Conservation (phyloP, 805 yeast genomes). For the Metschnikowia henanensis region DNA sequence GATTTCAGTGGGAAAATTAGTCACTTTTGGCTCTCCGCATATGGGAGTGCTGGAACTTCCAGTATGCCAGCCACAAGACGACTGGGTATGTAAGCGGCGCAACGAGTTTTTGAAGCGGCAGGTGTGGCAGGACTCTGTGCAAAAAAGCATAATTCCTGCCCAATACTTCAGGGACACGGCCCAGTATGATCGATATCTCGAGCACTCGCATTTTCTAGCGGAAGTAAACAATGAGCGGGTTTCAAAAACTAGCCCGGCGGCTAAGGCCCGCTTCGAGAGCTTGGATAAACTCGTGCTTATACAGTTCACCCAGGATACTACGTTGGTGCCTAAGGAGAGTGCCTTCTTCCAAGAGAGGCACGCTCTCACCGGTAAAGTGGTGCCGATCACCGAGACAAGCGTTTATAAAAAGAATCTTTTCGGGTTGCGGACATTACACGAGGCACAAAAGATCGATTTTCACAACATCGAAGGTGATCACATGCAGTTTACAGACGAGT, state of each 20-base stretch:
- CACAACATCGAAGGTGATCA: constrained; percentile 56
- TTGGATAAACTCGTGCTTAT: constrained; percentile 59
- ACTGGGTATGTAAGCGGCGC: constrained; percentile 59
- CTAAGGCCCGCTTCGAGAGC: constrained; percentile 41
- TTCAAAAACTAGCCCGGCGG: constrained; percentile 33
- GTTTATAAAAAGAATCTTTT: constrained; percentile 55
- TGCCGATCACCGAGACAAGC: constrained; percentile 49
- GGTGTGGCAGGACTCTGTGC: constrained; percentile 59
- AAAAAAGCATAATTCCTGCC: constrained; percentile 62
- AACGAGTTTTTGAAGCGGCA: constrained; percentile 57
- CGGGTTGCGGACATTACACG: constrained; percentile 54
- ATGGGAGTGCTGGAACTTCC: constrained; percentile 74
- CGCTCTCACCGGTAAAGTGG: constrained; percentile 35
- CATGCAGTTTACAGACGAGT: constrained; percentile 60
- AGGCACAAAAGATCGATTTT: constrained; percentile 46
- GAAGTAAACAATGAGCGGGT: constrained; percentile 62
- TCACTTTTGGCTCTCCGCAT: constrained; percentile 84
- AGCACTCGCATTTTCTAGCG: constrained; percentile 59
- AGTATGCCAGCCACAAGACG: constrained; percentile 45
- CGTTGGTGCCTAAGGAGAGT: constrained; percentile 69
- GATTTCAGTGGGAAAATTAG: constrained; percentile 44
- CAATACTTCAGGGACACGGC: constrained; percentile 71
- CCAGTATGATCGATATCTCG: constrained; percentile 53
- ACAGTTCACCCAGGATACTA: constrained; percentile 60
- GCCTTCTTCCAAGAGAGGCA: constrained; percentile 65